Base-by-base conservation (phyloP, 306 rosid species). In the Castanea mollissima region DNA sequence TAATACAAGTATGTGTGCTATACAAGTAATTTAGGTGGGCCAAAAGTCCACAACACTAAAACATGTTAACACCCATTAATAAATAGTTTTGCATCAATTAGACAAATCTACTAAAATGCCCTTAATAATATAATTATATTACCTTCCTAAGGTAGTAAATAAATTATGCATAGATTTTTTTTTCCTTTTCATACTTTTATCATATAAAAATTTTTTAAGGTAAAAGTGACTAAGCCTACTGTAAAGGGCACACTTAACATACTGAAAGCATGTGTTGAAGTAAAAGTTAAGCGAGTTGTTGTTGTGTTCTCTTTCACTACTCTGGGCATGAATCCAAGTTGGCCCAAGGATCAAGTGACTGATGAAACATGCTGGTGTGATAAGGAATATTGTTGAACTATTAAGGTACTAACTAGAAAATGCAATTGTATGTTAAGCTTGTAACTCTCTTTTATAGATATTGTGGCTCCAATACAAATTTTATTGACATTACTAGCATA, bases 361-460 rank as follows among this genome's bases (percentile, higher is more conserved):
- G 87, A 87, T 64, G 91, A 87, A 76, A 70, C 80, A 57, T 85
- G 76, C 71, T 87, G 91, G 89, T 87, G 87, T 1, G 88, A 85
- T 60, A 83, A 21, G 82, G 84, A 87, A 34, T 80, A 71, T 71
- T 87, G 85, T 78, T 74, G 34, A 75, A 77, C 76, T 6, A 83
- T 80, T 32, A 68, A 84, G 88, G 90, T 87, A 54, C 46, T 20
- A 14, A n/a, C 19, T 18, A 49, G 12, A 27, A 21, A 25, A 29
- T 12, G 1, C 8, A 27, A 25, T 58, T 58, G 15, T 49, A 10
- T 20, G 31, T 9, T 25, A 2, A 13, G 69, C 69, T 62, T 29
- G 38, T 20, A 10, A 38, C 12, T 62, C 38, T 27, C 27, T 62
- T 11, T 62, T 58, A 2, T 58, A 20, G 13, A n/a, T 58, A 0